These are phyloP conservation scores for Populus nigra DNA, from an alignment of 345 rosid genomes.

Conservation along the genomic window DNA sequence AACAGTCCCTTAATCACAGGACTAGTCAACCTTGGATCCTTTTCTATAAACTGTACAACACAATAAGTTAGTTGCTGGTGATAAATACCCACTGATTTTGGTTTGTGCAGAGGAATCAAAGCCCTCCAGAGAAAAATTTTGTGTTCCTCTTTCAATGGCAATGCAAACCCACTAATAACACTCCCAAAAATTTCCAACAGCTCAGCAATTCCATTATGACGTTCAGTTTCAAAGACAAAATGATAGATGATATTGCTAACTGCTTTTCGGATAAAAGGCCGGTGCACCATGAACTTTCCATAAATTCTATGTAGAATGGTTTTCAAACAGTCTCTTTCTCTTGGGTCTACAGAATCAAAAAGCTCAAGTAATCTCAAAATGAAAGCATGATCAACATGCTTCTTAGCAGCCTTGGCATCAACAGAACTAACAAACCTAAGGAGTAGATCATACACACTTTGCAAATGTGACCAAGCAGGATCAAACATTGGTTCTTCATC, in stretches of 20 bases:
- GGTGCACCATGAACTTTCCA: slow-evolving; percentile 71
- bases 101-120: slow-evolving; percentile 74
- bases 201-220: slow-evolving; percentile 70
- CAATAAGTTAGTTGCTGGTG: slow-evolving; percentile 77
- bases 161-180: slow-evolving; percentile 70
- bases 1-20: slow-evolving; percentile 59
- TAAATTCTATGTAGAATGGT: slow-evolving; percentile 68
- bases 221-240: slow-evolving; percentile 71
- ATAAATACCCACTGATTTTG: slow-evolving; percentile 64
- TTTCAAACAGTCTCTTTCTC: slow-evolving; percentile 76
- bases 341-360: slow-evolving; percentile 77
- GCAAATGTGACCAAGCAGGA: slow-evolving; percentile 75
- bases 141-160: slow-evolving; percentile 81
- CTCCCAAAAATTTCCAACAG: slow-evolving; percentile 79
- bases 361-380: slow-evolving; percentile 60
- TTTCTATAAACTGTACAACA: slow-evolving; percentile 64
- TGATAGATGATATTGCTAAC: slow-evolving; percentile 68
- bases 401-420: slow-evolving; percentile 66
- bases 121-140: slow-evolving; percentile 55
- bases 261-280: slow-evolving; percentile 66
- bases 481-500: slow-evolving; percentile 79
- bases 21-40: slow-evolving; percentile 62
- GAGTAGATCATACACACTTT: slow-evolving; percentile 65
- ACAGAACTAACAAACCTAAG: slow-evolving; percentile 55
- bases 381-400: slow-evolving; percentile 63